Evolutionary conservation across 345 rosid species (phyloP).

Genomic region (Eutrema yunnanense): DNA sequence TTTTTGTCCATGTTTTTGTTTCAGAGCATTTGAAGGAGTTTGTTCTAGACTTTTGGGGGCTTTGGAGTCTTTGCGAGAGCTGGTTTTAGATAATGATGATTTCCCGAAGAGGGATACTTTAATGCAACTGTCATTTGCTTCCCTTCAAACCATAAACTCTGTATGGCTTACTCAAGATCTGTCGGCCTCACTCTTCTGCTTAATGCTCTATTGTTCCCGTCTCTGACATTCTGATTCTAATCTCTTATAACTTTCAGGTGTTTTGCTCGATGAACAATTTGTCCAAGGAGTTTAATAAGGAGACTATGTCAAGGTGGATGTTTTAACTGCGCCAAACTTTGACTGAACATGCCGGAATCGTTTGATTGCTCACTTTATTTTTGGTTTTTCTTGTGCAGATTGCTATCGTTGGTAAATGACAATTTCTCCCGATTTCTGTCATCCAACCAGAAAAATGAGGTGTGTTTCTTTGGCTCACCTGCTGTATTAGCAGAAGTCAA

Average conservation of each 20-base stretch:
- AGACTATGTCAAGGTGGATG: conserved; percentile 51
- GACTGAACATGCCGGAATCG: not conserved
- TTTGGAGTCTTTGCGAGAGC: conserved; percentile 57
- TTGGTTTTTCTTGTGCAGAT: conserved; percentile 38
- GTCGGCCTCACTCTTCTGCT: not conserved
- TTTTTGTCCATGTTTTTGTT: conserved; percentile 22
- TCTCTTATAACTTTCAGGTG: conserved; percentile 46
- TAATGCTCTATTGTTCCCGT: not conserved
- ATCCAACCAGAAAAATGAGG: conserved; percentile 60
- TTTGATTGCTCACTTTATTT: conserved; percentile 5
- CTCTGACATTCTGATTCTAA: not conserved
- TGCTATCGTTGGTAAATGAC: conserved; percentile 48
- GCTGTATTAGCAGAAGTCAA: not conserved
- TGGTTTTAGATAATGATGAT: conserved; percentile 31
- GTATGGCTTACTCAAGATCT: conserved; percentile 39
- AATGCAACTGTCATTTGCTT: conserved; percentile 42
- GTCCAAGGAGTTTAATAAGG: conserved; percentile 50
- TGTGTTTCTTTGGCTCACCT: conserved; percentile 20
- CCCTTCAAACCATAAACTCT: conserved; percentile 48
- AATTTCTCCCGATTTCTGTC: conserved; percentile 46
- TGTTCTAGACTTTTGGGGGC: conserved; percentile 51
- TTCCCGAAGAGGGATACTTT: conserved; percentile 43
- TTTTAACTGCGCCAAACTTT: not conserved
- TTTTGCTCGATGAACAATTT: conserved; percentile 46
- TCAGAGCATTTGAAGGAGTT: conserved; percentile 68